Evolutionary conservation across 108 stramenopile species (phyloP).

Genomic region (Pseudonitzschia delicatissima): DNA sequence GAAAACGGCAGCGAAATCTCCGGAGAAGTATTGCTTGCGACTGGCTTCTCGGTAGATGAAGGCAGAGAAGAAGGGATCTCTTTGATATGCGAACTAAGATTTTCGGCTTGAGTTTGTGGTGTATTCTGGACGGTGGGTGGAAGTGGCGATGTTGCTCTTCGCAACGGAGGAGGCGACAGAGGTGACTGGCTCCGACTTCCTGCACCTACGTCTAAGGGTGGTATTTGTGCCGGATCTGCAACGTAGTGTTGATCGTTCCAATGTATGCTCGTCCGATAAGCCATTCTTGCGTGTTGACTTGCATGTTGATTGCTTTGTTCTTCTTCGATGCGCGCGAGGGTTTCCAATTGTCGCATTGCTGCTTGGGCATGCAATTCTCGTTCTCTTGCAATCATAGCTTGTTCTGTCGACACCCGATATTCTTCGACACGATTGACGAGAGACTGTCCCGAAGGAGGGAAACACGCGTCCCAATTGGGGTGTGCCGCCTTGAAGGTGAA

Average conservation of each 20-base stretch:
- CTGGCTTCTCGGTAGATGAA: background rate
- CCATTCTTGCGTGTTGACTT: background rate
- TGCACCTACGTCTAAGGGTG: constrained; percentile 24
- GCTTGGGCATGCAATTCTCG: constrained; percentile 73
- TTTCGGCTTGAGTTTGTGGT: background rate
- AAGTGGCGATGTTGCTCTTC: background rate
- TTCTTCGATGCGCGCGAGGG: constrained; percentile 54
- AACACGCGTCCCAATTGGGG: constrained; percentile 61
- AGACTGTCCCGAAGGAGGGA: constrained; percentile 49
- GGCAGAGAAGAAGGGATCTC: too few relatives aligned
- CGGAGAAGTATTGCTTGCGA: background rate
- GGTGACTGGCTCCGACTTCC: constrained; percentile 13
- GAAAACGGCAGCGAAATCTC: background rate
- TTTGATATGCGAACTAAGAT: background rate
- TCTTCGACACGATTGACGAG: constrained; percentile 57
- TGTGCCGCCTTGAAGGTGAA: constrained; percentile 70
- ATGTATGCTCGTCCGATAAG: background rate
- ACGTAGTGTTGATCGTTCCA: background rate
- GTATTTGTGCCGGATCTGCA: background rate
- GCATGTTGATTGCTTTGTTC: constrained; percentile 15
- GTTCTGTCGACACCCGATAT: constrained; percentile 42
- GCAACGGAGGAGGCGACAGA: background rate
- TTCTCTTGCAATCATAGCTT: constrained; percentile 53
- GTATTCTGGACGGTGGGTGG: background rate
- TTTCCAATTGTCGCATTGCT: constrained; percentile 74